Evolutionary conservation across 495 filamentous ascomycete genomes (phyloP).

Genomic region (Aspergillus conjunctus): DNA sequence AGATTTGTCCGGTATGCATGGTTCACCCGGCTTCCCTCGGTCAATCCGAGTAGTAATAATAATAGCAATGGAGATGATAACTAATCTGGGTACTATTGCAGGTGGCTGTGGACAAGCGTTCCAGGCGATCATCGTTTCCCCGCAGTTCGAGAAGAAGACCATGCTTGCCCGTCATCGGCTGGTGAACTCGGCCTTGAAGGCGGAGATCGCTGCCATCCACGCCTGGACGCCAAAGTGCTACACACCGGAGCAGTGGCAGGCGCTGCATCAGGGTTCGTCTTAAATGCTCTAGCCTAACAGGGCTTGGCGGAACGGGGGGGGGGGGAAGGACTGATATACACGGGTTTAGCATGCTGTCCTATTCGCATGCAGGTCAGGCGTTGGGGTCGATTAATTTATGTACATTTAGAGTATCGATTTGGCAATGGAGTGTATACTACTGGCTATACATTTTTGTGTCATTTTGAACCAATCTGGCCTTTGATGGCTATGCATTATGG

Average conservation of each 20-base stretch:
- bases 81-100: constrained; percentile 36
- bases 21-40: too few species aligned
- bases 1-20: constrained; percentile 95
- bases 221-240: constrained; percentile 98
- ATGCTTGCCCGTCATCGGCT: constrained; percentile 85
- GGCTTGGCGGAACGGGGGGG: neutral
- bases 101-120: constrained; percentile 96
- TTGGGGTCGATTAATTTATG: constrained; percentile 22
- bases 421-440: neutral
- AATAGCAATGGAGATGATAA: too few species aligned
- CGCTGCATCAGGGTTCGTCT: constrained; percentile 51
- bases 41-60: too few species aligned
- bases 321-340: constrained; percentile 19
- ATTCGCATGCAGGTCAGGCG: constrained; percentile 22
- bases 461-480: neutral
- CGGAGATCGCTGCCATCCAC: constrained; percentile 94
- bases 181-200: constrained; percentile 83
- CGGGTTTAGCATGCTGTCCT: constrained; percentile 18
- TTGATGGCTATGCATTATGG: constrained; percentile 8
- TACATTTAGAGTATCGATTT: constrained; percentile 21
- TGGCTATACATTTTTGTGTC: neutral
- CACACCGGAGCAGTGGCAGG: constrained; percentile 92
- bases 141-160: constrained; percentile 82
- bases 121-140: constrained; percentile 87
- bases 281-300: neutral